Evolutionary conservation across 805 yeast species (phyloP), one percentile per base, ranked within the genome.

Genomic region (Sugiyamaella valdiviana): DNA sequence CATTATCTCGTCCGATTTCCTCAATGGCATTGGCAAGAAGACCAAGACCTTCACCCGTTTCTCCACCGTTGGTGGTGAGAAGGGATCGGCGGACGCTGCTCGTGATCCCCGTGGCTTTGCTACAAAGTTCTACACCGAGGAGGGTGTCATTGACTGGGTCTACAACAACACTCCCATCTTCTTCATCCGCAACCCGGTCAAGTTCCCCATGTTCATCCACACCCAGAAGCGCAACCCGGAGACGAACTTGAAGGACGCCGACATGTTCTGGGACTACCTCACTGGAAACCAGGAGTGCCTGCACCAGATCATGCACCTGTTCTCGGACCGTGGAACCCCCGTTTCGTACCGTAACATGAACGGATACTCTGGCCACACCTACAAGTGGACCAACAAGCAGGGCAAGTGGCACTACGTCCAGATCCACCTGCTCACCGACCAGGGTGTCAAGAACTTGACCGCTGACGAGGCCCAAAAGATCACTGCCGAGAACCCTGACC

Each of bases 11-110:
- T 65, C 72, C 26, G 63, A 60, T 42, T 85, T 88, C 70, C 76
- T 88, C 57, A 76, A 77, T 55, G 71, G 77, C 41, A 74, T 84
- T 48, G 96, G 96, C 57, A 86, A 86, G 71, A 84, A 80, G 69
- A 85, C 95, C 32, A 78, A 77, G 63, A 75, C 81, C 52, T 65
- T 79, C 48, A 63, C 72, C 37, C 72, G 85, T 51, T 78, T 80
- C 66, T 77, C 83, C 44, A 80, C 85, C 17, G 87, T 81, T 32
- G 85, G 84, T 52, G 85, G 85, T 44, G 86, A 82, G 64, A 67
- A 67, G 57, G 87, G 85, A 44, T 71, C 83, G 36, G 76, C 85
- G 7, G 87, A 81, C 57, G 68, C 82, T 19, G 79, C 76, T 15
- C 76, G 87, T 61, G 86, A 81, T 59, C 86, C 86, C 39, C 74